A percentile compares a stretch with the other conserved stretches of the same genome.
phyloP scores from a whole-genome alignment of 2,329 filamentous ascomycete species.

The Podosphaera xanthii region DNA sequence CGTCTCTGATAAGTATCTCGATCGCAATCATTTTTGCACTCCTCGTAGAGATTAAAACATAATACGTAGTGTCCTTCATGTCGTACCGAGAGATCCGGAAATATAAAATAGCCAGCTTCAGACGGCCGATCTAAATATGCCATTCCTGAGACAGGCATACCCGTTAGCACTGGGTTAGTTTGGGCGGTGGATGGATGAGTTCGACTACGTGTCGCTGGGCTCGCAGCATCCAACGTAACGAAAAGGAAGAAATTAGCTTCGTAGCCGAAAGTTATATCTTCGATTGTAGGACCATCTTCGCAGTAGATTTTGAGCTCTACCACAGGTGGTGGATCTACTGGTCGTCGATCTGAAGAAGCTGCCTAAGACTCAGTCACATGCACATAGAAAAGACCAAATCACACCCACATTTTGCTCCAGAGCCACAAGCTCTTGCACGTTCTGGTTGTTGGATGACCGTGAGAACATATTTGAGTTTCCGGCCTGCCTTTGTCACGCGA shows the following conservation, averaged over 20 bases:
- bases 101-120: conserved; percentile 80
- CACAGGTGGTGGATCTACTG: conserved; percentile 46
- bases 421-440: conserved; percentile 82
- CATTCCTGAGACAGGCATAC: conserved; percentile 86
- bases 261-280: conserved; percentile 69
- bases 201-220: conserved; percentile 54
- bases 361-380: conserved; percentile 3
- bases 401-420: conserved; percentile 71
- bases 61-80: conserved; percentile 88
- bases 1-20: conserved; percentile 32
- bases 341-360: conserved; percentile 11
- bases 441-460: conserved; percentile 84
- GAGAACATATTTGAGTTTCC: conserved; percentile 59
- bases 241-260: conserved; percentile 97
- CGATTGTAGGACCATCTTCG: conserved; percentile 25
- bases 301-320: conserved; percentile 77
- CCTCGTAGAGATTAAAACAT: conserved; percentile 81
- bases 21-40: conserved; percentile 71
- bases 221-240: conserved; percentile 70
- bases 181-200: conserved; percentile 26
- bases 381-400: neutral
- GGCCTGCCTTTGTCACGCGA: conserved; percentile 45
- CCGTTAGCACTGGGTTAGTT: conserved; percentile 67
- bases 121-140: conserved; percentile 77
- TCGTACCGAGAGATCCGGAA: conserved; percentile 84